Evolutionary conservation across 1,139 yeast genomes (phyloP), one percentile per base, ranked within the genome.

Genomic region (Suhomyces maxii): DNA sequence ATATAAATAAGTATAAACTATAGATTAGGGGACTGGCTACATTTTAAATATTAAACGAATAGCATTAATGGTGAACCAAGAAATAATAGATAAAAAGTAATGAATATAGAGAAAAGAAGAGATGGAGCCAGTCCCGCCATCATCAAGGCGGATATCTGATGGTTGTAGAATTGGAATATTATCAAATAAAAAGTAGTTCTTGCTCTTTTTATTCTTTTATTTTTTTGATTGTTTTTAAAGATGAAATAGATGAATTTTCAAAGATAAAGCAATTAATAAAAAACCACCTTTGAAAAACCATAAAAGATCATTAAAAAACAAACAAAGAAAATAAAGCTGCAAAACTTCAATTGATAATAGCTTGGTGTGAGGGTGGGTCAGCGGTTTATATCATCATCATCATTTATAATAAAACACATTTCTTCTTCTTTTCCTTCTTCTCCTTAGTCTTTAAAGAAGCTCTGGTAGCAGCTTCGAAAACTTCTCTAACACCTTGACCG

Each of bases 391-490:
- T 25, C 11, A 6, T 9, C 11, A 6, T 9, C 12, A 18, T 18
- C 32, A 44, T 13, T 73, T 80, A 82, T 73, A 82, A 78, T 59
- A 82, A 79, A 60, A 75, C 73, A 69, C 86, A 82, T 70, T 72
- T 49, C 66, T 77, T 74, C 71, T 79, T 75, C 76, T 74, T 73
- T 58, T 70, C 76, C 63, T 72, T 77, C 75, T 76, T 79, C 60
- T 77, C 82, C 65, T 80, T 82, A 49, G 83, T 81, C 71, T 79
- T 82, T 64, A 86, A 74, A 32, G 91, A 86, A 49, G 91, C 93
- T 70, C 96, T 83, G 41, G 97, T 90, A 41, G 97, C 97, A 57
- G 93, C 87, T 68, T 86, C 93, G 61, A 89, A 89, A 45, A 89
- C 95, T 69, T 87, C 95, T 71, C 89, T 86, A 52, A 89, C 96